Conservation (phyloP, 441 rosid genomes). For the Populus trichocarpa region DNA sequence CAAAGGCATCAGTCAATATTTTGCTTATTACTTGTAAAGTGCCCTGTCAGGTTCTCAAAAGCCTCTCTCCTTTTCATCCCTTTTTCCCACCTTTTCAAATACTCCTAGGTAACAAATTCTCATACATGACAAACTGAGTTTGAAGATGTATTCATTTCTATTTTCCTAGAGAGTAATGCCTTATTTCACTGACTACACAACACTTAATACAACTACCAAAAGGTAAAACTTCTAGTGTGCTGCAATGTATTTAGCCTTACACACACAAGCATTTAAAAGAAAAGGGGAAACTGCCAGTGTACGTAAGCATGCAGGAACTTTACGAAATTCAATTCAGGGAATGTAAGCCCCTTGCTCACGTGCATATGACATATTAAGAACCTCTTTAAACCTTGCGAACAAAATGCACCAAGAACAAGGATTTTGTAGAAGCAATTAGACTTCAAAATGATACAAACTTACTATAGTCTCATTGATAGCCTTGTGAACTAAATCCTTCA, state of each 20-base stretch:
- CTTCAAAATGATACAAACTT: conserved; percentile 27
- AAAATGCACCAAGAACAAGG: background rate
- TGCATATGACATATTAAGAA: background rate
- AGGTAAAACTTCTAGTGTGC: background rate
- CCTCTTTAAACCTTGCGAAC: background rate
- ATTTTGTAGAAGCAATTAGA: background rate
- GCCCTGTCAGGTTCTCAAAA: background rate
- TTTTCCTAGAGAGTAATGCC: background rate
- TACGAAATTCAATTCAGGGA: background rate
- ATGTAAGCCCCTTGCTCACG: background rate
- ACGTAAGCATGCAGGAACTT: background rate
- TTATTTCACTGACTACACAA: background rate
- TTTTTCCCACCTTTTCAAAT: background rate
- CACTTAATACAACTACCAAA: background rate
- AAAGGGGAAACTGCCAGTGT: background rate
- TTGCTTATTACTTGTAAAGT: background rate
- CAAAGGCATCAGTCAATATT: background rate
- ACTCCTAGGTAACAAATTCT: background rate
- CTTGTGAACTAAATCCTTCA: conserved; percentile 96
- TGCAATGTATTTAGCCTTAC: background rate
- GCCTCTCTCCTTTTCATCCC: background rate
- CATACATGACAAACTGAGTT: background rate
- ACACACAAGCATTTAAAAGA: background rate
- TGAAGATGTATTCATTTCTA: background rate
- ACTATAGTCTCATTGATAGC: conserved; percentile 81